These are phyloP conservation scores for Quercus glauca DNA, from an alignment of 306 rosid species.

Conservation along the genomic window DNA sequence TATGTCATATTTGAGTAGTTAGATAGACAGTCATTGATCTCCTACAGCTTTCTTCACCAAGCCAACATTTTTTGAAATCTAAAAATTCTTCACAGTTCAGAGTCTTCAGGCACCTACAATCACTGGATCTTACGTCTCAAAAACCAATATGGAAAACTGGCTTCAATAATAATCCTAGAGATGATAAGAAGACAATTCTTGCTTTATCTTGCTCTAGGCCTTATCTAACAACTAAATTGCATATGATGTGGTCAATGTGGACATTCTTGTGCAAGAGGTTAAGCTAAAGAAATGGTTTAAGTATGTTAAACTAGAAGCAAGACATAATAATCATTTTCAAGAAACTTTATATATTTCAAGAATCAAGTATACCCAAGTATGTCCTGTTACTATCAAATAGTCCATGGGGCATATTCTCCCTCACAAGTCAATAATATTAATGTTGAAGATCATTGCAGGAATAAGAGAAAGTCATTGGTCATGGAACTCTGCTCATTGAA, in stretches of 20 bases:
- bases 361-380: background rate
- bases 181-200: too few species aligned
- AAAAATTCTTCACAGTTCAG: background rate
- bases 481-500: conserved; percentile 1
- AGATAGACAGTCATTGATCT: background rate
- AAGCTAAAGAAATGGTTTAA: background rate
- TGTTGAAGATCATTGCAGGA: background rate
- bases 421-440: background rate
- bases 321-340: background rate
- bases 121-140: background rate
- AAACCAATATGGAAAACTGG: background rate
- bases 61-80: background rate
- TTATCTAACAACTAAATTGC: too few species aligned
- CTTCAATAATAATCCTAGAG: background rate
- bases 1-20: background rate
- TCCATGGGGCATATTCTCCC: background rate
- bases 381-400: background rate
- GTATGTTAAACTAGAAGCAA: too few species aligned
- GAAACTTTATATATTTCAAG: background rate
- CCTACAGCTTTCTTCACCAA: background rate
- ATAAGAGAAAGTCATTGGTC: conserved; percentile 23
- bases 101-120: background rate
- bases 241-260: too few species aligned
- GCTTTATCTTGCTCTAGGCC: too few species aligned
- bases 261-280: too few species aligned